Evolutionary conservation across 345 rosid genomes (phyloP), one percentile per base, ranked within the genome.

Genomic region (Moricandia moricandioides): DNA sequence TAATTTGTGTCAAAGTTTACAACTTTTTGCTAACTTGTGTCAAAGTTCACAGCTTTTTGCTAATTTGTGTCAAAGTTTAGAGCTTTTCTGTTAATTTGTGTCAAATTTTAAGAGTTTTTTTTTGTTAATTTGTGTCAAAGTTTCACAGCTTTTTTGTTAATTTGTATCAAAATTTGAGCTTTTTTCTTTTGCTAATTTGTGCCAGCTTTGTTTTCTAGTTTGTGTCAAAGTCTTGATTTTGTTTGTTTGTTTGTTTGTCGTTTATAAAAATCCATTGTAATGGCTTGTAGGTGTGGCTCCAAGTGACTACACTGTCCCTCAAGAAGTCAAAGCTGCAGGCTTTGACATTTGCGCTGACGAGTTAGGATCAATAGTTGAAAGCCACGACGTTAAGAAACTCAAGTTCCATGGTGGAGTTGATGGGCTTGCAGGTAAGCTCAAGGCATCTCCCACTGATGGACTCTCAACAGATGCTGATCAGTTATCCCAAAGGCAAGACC

Each of bases 311-410:
- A 64, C 78, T 12, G 85, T 89, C 12, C 97, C 98, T 21, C 71
- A 72, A 75, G 86, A 88, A 39, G 98, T 91, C 35, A 89, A 87
- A 80, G 90, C 86, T 10, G 97, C 96, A 1, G 98, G 98, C 34
- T 93, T 84, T 71, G 85, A 83, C 27, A 82, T 91, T 33, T 91
- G 94, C 40, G 93, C 90, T 14, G 98, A 93, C 1, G 97, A 93
- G 73, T 77, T 91, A 55, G 96, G 96, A 70, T 89, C 97, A 16
- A 84, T 89, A 24, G 93, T 89, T 8, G 98, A 93, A 77, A 84
- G 93, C 56, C 97, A 87, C 67, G 92, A 93, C 31, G 62, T 81
- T 17, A 91, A 93, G 83, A 93, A 93, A 74, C 82, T 93, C 10
- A 84, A 85, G 66, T 82, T 83, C 71, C 97, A 93, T 57, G 90